These are phyloP conservation scores for Xylariaceae sp. DNA, from an alignment of 2,329 filamentous ascomycete genomes.

Conservation along the genomic window DNA sequence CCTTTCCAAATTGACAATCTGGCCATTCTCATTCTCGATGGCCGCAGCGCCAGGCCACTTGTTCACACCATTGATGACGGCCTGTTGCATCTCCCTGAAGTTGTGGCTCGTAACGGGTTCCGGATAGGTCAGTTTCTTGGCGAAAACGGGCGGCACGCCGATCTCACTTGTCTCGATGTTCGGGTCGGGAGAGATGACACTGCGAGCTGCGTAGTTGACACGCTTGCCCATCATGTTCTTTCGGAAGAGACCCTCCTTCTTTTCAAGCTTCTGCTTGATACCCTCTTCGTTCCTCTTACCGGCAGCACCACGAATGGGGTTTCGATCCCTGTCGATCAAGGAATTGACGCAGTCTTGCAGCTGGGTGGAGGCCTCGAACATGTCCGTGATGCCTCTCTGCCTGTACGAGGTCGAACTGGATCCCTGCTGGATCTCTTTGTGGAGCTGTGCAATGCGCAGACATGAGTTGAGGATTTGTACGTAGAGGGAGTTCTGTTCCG, in stretches of 20 bases:
- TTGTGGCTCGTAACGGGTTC: slow-evolving; percentile 98
- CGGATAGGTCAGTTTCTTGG: slow-evolving; percentile 91
- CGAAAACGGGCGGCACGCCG: slow-evolving; percentile 96
- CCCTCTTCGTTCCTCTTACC: slow-evolving; percentile 82
- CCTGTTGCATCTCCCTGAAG: slow-evolving; percentile 91
- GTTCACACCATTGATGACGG: slow-evolving; percentile 89
- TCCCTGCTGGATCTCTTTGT: slow-evolving; percentile 60
- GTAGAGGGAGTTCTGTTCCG: slow-evolving; percentile 84
- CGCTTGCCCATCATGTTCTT: slow-evolving; percentile 99
- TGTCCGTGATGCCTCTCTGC: slow-evolving; percentile 65
- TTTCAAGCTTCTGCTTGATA: slow-evolving; percentile 96
- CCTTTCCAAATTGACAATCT: slow-evolving; percentile 80
- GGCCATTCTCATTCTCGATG: slow-evolving; percentile 93
- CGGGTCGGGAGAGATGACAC: slow-evolving; percentile 96
- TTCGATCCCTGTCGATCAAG: slow-evolving; percentile 87
- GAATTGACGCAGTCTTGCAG: slow-evolving; percentile 89
- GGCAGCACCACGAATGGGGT: slow-evolving; percentile 74
- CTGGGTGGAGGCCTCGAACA: slow-evolving; percentile 78
- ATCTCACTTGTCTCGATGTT: slow-evolving; percentile 99
- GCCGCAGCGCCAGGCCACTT: slow-evolving; percentile 93
- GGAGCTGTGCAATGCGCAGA: slow-evolving; percentile 70
- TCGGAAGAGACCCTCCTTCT: slow-evolving; percentile 96
- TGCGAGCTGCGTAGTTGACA: slow-evolving; percentile 96
- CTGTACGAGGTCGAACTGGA: slow-evolving; percentile 37
- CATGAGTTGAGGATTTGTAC: slow-evolving; percentile 78